Evolutionary conservation across 257 asterid species (phyloP), one percentile per base, ranked within the genome.

Genomic region (Prunella vulgaris): DNA sequence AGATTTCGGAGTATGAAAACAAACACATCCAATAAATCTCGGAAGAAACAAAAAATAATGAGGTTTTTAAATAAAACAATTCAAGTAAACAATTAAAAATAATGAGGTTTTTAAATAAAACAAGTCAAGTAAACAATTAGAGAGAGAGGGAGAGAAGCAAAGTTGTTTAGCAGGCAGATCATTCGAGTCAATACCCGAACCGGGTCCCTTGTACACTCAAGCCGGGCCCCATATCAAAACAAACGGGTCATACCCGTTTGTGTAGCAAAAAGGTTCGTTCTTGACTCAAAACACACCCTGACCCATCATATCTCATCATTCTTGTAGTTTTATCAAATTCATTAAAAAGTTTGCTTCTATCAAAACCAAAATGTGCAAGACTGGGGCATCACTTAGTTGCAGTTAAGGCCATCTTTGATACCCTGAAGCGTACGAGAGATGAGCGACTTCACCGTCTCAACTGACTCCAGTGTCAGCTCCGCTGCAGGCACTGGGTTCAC

Each of bases 141-240:
- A 49, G 56, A 18, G 57, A 64, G 70, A 70, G 4, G 33, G 68
- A 66, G 12, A 65, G 21, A 6, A 5, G n/a, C 71, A 64, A 64
- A 49, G 25, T 59, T 5, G 56, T 10, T n/a, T 15, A 44, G 18
- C 52, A 44, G 52, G 49, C 69, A 76, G 69, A 60, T 53, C 71
- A 68, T 71, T 68, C 37, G 80, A 90, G 98, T 90, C 98, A 88
- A 86, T 92, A 79, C 90, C 90, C 97, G 95, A 92, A 92, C 98
- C 97, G 76, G 83, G 77, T 76, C 80, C 85, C 74, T 51, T 71
- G 46, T 59, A 17, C 46, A 66, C 15, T 20, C 22, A 38, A 30
- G 18, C 27, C 60, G 53, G 35, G 14, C 66, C 49, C 60, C 24
- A 46, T 38, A 40, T 13, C 15, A 44, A 44, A 44, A 14, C 2